These are phyloP conservation scores for Phoma sp. DNA, from an alignment of 2,329 filamentous ascomycete species.

Conservation along the genomic window DNA sequence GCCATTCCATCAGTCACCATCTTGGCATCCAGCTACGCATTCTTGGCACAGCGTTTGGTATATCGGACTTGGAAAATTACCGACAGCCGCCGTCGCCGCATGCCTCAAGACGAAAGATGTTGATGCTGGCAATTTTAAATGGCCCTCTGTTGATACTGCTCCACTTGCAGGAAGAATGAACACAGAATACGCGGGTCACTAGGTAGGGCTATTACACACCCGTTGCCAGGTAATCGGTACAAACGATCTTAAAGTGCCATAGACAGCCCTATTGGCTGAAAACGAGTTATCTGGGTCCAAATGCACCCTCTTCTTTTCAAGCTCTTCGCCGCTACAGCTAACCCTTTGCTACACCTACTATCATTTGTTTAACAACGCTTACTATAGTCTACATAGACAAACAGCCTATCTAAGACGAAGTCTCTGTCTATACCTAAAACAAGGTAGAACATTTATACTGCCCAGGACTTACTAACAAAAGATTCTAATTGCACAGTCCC, in stretches of 20 bases:
- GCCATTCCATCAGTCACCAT: neutral
- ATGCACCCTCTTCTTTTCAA: neutral
- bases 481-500: neutral
- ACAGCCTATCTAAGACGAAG: neutral
- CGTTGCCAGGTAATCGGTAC: slow-evolving; percentile 1
- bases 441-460: slow-evolving; percentile 3
- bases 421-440: neutral
- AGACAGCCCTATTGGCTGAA: neutral
- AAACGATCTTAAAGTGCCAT: neutral
- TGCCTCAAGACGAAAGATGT: slow-evolving; percentile 1
- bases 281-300: slow-evolving; percentile 5
- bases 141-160: neutral
- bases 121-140: neutral
- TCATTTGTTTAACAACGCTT: slow-evolving; percentile 10
- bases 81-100: slow-evolving; percentile 6
- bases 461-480: neutral
- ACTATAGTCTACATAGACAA: slow-evolving; percentile 5
- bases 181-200: neutral
- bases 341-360: slow-evolving; percentile 1
- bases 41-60: neutral
- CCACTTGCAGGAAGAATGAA: slow-evolving; percentile 9
- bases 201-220: neutral
- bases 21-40: neutral
- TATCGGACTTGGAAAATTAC: neutral
- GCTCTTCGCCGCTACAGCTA: slow-evolving; percentile 11